Evolutionary conservation across 1,284 basidiomycete species (phyloP), one percentile per base, ranked within the genome.

Genomic region (Apiotrichum domesticum): DNA sequence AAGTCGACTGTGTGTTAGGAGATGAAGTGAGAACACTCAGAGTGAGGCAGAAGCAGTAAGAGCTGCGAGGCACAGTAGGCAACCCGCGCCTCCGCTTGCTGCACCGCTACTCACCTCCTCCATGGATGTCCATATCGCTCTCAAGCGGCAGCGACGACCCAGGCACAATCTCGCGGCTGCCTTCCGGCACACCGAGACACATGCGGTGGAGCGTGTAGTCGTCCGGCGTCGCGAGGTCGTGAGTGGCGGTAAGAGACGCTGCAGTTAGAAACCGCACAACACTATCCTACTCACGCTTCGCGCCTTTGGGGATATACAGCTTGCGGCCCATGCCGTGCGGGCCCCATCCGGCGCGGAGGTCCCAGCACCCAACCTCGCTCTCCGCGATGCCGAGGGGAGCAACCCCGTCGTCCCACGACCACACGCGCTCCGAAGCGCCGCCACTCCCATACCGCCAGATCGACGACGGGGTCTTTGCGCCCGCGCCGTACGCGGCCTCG

Each of bases 101-200:
- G 21, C 21, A 21, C 21, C 21, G 21, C 21, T 6, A 79, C 87
- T 79, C 67, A 94, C 91, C 78, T 69, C 85, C 95, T 57, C 90
- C 88, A 87, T 96, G 96, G 52, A 89, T 79, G 73, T 98, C 95
- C 65, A 98, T 78, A 72, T 93, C 93, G 29, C 87, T 91, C 64
- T 98, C 95, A 78, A 97, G 87, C 2, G 96, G 96, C 58, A 98
- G 85, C 0, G 89, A 84, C 3, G 86, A 82, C 63, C 83, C 81
- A 14, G 88, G 85, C 2, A 83, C 78, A 3, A 98, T 87, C 67
- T 98, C 95, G 0, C 75, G 70, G 2, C 79, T 78, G 3, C 93
- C 93, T 78, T 98, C 96, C 0, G 93, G 90, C 1, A 98, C 87
- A 7, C 92, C 93, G 53, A 85, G 83, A 9, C 85, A 50, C 63